Evolutionary conservation across 305 asterid species (phyloP).

Genomic region (Solanum hybrid): DNA sequence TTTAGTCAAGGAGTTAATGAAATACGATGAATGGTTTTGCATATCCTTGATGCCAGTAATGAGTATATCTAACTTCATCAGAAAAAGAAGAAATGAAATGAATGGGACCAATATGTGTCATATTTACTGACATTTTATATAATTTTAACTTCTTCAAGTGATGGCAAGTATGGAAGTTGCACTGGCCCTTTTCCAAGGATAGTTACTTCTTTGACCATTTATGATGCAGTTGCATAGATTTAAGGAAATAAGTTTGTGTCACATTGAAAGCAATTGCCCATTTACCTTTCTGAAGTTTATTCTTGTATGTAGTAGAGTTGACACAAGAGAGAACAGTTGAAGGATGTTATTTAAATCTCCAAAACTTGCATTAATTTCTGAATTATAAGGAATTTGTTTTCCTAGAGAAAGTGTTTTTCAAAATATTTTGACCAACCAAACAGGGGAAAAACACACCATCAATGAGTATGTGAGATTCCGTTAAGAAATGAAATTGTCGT

Average conservation of each 20-base stretch:
- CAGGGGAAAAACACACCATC: background rate
- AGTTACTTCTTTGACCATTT: background rate
- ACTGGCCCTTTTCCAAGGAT: background rate
- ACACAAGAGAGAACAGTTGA: background rate
- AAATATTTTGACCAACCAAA: background rate
- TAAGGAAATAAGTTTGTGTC: background rate
- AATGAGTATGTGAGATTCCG: background rate
- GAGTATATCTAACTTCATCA: background rate
- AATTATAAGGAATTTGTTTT: background rate
- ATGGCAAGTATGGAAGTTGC: background rate
- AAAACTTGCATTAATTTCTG: background rate
- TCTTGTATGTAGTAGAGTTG: background rate
- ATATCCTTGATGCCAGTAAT: background rate
- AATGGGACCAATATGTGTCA: background rate
- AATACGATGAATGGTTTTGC: background rate
- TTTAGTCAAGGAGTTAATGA: background rate
- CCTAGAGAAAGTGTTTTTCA: background rate
- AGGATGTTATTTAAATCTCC: background rate
- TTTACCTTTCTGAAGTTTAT: background rate
- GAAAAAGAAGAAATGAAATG: background rate
- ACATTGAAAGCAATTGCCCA: background rate
- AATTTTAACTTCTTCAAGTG: background rate
- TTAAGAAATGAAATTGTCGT: background rate
- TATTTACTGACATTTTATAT: background rate
- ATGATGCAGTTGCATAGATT: background rate